phyloP scores from a whole-genome alignment of 345 rosid genomes.

The Arabidopsis suecica region DNA sequence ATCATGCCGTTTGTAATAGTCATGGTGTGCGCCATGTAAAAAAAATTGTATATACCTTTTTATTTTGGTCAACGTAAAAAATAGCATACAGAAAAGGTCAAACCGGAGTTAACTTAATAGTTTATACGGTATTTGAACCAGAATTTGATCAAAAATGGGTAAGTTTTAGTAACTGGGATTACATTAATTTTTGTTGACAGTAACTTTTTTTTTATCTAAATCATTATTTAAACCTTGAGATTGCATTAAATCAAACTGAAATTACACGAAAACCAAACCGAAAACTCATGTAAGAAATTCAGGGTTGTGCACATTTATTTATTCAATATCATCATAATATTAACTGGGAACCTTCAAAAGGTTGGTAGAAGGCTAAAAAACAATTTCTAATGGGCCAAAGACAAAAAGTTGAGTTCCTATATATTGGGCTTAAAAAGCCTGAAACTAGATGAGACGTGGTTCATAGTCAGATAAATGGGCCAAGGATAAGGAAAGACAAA shows the following conservation, averaged over 20 bases:
- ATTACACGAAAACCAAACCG: not conserved
- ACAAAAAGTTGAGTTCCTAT: not conserved
- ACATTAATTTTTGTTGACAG: not conserved
- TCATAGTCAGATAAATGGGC: constrained; percentile 7
- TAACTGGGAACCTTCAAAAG: not conserved
- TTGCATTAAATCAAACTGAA: not conserved
- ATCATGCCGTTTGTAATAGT: not conserved
- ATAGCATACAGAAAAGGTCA: not conserved
- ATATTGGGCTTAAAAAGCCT: not conserved
- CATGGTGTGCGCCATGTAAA: not conserved
- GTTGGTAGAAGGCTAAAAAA: not conserved
- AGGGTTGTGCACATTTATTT: not conserved
- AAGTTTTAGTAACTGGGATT: not conserved
- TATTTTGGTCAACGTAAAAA: not conserved
- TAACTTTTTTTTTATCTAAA: not conserved
- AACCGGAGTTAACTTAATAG: not conserved
- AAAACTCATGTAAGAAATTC: not conserved
- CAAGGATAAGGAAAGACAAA: not conserved
- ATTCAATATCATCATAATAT: no score
- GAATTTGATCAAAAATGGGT: not conserved
- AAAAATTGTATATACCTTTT: no score
- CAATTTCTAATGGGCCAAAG: not conserved
- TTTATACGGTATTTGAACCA: not conserved
- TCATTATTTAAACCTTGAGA: not conserved
- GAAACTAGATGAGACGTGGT: not conserved